Evolutionary conservation across 768 basidiomycete species (phyloP), one percentile per base, ranked within the genome.

Genomic region (Mycena olivaceomarginata): DNA sequence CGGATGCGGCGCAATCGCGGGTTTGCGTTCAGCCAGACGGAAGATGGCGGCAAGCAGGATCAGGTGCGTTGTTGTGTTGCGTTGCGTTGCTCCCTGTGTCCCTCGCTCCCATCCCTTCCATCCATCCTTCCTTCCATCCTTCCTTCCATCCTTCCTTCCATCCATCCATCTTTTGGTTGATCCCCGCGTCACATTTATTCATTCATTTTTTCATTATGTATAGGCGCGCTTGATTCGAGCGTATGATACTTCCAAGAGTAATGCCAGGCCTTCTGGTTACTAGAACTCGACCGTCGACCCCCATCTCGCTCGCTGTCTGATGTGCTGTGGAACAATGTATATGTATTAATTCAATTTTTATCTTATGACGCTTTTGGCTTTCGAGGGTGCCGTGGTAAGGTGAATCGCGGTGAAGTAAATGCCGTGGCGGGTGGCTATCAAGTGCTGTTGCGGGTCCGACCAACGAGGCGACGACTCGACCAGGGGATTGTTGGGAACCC

Each of bases 1-100:
- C 93, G 98, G 45, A 97, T 99, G 95, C 94, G 98, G 16, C 91
- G 96, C 72, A 98, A 97, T 77, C 93, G 98, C 64, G 98, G 98
- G 4, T 99, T 99, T 84, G 98, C 98, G 5, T 99, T 99, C 89
- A 97, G 95, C 84, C 98, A 99, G 85, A 98, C 97, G 4, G 98
- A 99, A 85, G 95, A 94, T 79, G 89, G 90, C 39, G 92, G 92
- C 41, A 92, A 93, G 78, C 94, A 98, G 86, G 97, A 98, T 85
- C 98, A 99, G 84, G 91, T 95, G 65, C 90, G 93, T 81, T 87
- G 53, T n/a, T 45, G 15, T 18, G 43, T 45, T 15, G 9, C 18
- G 43, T 45, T 15, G 9, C 18, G 48, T 51, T 51, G 31, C 18
- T 51, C 18, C 18, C 48, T 15, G 0, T 15, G 48, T 18, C 48